Conservation (phyloP, 2,329 filamentous ascomycete genomes). For the Pseudocercospora eumusae region DNA sequence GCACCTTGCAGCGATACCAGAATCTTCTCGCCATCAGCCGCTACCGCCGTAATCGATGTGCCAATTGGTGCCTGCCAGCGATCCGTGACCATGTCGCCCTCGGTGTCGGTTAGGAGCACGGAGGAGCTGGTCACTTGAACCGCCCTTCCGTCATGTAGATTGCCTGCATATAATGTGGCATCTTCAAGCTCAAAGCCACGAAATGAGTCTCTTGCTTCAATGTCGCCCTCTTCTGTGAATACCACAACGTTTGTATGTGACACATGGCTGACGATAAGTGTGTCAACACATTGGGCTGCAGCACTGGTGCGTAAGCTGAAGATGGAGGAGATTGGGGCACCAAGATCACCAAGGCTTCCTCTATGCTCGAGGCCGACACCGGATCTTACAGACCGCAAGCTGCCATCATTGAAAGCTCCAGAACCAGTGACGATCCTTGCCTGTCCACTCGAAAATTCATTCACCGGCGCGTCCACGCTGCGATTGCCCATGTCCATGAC, state of each 20-base stretch:
- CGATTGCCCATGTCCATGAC: conserved; percentile 95
- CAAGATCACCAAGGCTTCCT: conserved; percentile 72
- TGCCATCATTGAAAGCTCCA: conserved; percentile 85
- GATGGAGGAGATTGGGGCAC: conserved; percentile 43
- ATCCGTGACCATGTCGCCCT: conserved; percentile 54
- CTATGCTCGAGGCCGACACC: conserved; percentile 77
- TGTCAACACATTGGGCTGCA: conserved; percentile 66
- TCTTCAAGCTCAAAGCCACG: conserved; percentile 68
- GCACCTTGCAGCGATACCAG: conserved; percentile 76
- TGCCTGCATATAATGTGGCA: conserved; percentile 70
- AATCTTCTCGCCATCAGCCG: conserved; percentile 68
- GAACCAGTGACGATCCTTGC: conserved; percentile 91
- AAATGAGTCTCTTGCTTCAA: conserved; percentile 83
- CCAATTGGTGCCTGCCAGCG: conserved; percentile 59
- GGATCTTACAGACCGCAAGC: conserved; percentile 84
- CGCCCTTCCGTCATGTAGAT: conserved; percentile 61
- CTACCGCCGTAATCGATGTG: conserved; percentile 71
- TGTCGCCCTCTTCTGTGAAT: conserved; percentile 72
- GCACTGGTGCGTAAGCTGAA: conserved; percentile 70
- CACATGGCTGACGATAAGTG: conserved; percentile 76
- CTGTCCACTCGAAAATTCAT: conserved; percentile 93
- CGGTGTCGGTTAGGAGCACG: conserved; percentile 64
- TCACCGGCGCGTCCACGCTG: conserved; percentile 74
- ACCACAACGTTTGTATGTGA: conserved; percentile 80
- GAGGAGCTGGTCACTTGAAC: conserved; percentile 73